Evolutionary conservation across 352 stramenopile genomes (phyloP).

Genomic region (Phytophthora citricola): DNA sequence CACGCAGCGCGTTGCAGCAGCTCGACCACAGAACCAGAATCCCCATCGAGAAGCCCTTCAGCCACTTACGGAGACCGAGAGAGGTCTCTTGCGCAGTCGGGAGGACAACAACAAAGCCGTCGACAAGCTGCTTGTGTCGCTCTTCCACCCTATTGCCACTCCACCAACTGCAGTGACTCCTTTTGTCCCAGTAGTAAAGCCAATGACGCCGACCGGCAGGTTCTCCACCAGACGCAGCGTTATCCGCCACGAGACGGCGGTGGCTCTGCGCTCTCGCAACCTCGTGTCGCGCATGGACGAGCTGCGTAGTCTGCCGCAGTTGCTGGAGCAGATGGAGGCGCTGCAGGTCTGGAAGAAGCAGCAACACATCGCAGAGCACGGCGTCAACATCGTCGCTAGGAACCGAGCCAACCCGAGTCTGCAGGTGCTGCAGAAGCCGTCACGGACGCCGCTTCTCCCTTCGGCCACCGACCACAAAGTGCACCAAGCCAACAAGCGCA

Average conservation of each 20-base stretch:
- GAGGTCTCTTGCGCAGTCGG: slow-evolving; percentile 34
- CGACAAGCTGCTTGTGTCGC: slow-evolving; percentile 47
- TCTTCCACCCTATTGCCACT: slow-evolving; percentile 39
- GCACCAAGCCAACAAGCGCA: slow-evolving; percentile 53
- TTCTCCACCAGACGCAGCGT: slow-evolving; percentile 55
- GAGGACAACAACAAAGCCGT: slow-evolving; percentile 54
- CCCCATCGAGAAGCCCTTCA: slow-evolving; percentile 19
- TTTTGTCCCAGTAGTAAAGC: slow-evolving; percentile 8
- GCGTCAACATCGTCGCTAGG: slow-evolving; percentile 54
- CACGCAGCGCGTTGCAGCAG: slow-evolving; percentile 42
- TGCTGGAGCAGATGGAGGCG: slow-evolving; percentile 57
- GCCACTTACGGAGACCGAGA: slow-evolving; percentile 40
- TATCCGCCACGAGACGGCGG: slow-evolving; percentile 57
- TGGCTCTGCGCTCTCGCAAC: slow-evolving; percentile 59
- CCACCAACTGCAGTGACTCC: slow-evolving; percentile 8
- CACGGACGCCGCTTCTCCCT: slow-evolving; percentile 62
- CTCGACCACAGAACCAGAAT: slow-evolving; percentile 23
- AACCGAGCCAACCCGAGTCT: slow-evolving; percentile 50
- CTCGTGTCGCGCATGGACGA: slow-evolving; percentile 63
- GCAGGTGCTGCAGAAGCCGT: slow-evolving; percentile 54
- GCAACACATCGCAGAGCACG: slow-evolving; percentile 49
- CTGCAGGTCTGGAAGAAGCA: slow-evolving; percentile 44
- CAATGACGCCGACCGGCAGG: slow-evolving; percentile 8
- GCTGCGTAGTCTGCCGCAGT: slow-evolving; percentile 56
- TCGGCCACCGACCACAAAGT: slow-evolving; percentile 61